These are phyloP conservation scores for Boletus reticuloceps DNA, from an alignment of 768 basidiomycete genomes.

Conservation along the genomic window DNA sequence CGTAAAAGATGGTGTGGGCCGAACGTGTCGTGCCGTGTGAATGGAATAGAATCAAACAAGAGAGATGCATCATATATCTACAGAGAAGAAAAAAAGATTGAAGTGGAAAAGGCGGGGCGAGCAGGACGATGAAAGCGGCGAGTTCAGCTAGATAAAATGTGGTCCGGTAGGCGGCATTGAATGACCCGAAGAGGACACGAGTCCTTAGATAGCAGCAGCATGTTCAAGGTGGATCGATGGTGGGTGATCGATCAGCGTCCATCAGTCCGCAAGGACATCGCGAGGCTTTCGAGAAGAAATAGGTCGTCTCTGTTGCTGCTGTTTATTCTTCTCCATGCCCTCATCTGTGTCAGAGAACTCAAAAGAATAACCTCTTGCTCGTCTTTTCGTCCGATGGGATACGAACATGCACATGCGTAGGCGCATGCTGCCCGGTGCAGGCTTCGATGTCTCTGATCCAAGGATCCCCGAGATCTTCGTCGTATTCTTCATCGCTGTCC, in stretches of 20 bases:
- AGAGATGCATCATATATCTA: slow-evolving; percentile 10
- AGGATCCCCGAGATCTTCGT: slow-evolving; percentile 79
- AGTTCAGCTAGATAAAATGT: not conserved
- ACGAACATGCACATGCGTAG: slow-evolving; percentile 70
- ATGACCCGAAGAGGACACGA: too few species aligned
- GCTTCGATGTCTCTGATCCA: slow-evolving; percentile 78
- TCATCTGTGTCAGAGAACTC: slow-evolving; percentile 1
- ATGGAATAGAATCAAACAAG: not conserved
- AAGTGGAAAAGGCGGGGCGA: not conserved
- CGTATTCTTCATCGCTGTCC: slow-evolving; percentile 38
- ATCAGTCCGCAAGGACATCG: slow-evolving; percentile 16
- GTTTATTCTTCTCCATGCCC: not conserved
- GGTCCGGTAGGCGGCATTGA: not conserved
- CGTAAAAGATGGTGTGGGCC: slow-evolving; percentile 10
- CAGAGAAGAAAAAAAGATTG: not conserved
- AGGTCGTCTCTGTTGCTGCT: not conserved
- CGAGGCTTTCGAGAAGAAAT: slow-evolving; percentile 7
- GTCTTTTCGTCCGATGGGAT: slow-evolving; percentile 72
- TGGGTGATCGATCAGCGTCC: slow-evolving; percentile 9
- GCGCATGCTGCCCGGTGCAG: slow-evolving; percentile 54
- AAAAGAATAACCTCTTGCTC: slow-evolving; percentile 75
- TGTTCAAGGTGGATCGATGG: too few species aligned
- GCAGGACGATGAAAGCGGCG: not conserved
- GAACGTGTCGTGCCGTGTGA: not conserved
- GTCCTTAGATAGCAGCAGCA: too few species aligned